Conservation (phyloP, 345 rosid genomes). For the Brassica carinata region DNA sequence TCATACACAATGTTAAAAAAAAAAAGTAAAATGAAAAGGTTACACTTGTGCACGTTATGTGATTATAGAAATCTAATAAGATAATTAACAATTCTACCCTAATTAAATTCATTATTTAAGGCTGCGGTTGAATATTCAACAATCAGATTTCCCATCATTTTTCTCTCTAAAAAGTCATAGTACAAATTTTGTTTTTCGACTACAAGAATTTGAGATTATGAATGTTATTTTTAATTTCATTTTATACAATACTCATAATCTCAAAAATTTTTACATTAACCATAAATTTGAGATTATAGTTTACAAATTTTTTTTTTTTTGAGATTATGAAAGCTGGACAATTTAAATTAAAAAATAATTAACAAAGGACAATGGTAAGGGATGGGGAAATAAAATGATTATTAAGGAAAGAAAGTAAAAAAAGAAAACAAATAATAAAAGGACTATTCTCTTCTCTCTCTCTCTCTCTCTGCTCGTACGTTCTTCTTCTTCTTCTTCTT, state of each 20-base stretch:
- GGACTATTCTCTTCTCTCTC: constrained; percentile 26
- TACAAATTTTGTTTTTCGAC: background rate
- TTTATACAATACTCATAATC: background rate
- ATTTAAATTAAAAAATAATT: background rate
- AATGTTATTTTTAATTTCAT: background rate
- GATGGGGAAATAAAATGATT: background rate
- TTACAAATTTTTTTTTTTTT: no score
- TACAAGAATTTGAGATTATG: background rate
- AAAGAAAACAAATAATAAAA: background rate
- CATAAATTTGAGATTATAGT: no score
- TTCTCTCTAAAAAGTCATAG: background rate
- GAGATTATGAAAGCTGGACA: background rate
- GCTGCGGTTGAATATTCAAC: background rate
- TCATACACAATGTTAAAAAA: background rate
- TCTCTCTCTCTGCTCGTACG: constrained; percentile 35
- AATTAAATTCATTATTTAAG: background rate
- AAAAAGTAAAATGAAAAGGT: background rate
- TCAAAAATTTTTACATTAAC: background rate
- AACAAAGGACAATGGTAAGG: background rate
- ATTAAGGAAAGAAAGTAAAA: constrained; percentile 6
- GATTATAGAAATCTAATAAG: background rate
- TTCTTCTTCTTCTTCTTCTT: constrained; percentile 42
- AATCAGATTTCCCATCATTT: background rate
- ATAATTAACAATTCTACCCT: background rate
- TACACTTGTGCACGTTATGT: background rate